Base-by-base conservation (phyloP, 352 stramenopile genomes). In the Phytophthora pseudosyringae region DNA sequence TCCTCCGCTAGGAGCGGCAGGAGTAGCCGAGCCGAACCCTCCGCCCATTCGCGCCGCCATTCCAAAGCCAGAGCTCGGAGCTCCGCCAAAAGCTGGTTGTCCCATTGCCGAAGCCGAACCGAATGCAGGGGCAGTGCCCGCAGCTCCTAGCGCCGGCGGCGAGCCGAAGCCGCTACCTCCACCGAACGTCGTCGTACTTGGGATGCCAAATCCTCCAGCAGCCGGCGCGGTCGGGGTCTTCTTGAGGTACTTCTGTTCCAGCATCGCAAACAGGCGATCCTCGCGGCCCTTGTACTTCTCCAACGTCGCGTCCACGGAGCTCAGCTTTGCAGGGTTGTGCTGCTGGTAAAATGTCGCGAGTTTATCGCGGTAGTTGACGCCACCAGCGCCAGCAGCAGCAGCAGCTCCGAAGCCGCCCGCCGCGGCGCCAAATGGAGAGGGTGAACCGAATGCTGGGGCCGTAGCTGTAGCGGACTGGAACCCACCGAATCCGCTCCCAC, bases 211-310 rank as follows among this genome's bases (percentile, higher is more conserved):
- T n/a, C 68, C 73, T 36, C 64, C 66, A 45, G 67, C 35, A n/a
- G 63, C 48, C 5, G 57, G 28, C n/a, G 46, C 39, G 31, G 62
- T 50, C 10, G 72, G 51, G 8, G 54, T 45, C 29, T 77, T 77
- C 32, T 82, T 78, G 9, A 90, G 8, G 44, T 93, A 93, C 65
- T 93, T 93, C 40, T 89, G 80, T 56, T 93, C 82, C 10, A 93
- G 70, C 81, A 90, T 90, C 11, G 68, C 63, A 63, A 93, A 93
- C 12, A 93, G 60, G 43, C 73, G 78, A 31, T 78, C 72, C 67
- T 93, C 84, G 4, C 86, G 74, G 9, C 84, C 84, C 63, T 84
- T 85, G 64, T 93, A 93, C 63, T 91, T 91, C 53, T 80, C 79
- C 50, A 93, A 58, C 4, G 83, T 91, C 8, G 78, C 53, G 49